Base-by-base conservation (phyloP, 139 green algal genomes). In the Zygnema circumcarinatum region DNA sequence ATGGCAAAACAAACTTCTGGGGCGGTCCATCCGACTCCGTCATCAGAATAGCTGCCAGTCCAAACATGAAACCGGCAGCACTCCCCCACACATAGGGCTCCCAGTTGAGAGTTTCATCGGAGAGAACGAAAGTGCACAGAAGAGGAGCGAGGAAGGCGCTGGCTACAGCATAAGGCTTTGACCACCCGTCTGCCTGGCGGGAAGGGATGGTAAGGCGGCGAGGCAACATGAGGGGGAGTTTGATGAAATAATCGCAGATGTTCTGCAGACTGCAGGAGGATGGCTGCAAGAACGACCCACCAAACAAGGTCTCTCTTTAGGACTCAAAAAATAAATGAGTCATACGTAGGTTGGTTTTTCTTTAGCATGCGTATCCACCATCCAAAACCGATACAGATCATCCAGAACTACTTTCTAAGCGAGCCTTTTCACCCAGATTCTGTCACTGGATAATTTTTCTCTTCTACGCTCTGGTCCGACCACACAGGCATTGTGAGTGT, bases 151-250 rank as follows among this genome's bases (percentile, higher is more conserved):
- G n/a, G 67, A 83, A 67, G 36, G 47, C 39, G 39, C 38, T 90
- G 2, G 72, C 36, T n/a, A 79, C 32, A 1, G 69, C 68, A 52
- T 42, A 85, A 39, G 67, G 39, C 42, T 76, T 79, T 38, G 38
- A 67, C 90, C 90, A 92, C 2, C 67, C 38, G 38, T 86, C 29
- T 32, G 31, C 36, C 22, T 82, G 36, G 32, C 79, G 31, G 76
- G 39, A 42, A 1, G 90, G 90, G 38, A 93, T 93, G 38, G 90
- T 93, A 36, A 92, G 29, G 22, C 88, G 76, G 11, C 90, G 88
- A 62, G 88, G 83, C 0, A 93, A 21, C 29, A 82, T 73, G 2
- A 92, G 39, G 2, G 90, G 90, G 69, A 90, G n/a, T 16, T 75
- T 39, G 29, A 89, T 33, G 20, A 86, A 32, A 20, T 69, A 88